Conservation (phyloP, 129 eudicot genomes). For the Tanacetum coccineum region DNA sequence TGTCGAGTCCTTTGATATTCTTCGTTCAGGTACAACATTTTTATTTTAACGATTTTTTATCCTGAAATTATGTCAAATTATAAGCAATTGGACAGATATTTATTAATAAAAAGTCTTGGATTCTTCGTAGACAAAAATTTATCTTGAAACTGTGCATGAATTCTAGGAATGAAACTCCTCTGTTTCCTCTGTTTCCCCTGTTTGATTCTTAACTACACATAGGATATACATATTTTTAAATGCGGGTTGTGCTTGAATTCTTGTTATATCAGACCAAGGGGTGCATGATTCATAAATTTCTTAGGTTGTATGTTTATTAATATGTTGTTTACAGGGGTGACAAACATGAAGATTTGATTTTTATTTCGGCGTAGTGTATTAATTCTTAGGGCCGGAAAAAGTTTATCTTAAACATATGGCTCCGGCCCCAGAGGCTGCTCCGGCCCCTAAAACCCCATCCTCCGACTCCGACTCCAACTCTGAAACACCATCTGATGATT, state of each 20-base stretch:
- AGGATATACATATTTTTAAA: neutral
- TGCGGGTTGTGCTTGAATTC: neutral
- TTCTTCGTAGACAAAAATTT: constrained; percentile 1
- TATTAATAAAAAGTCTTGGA: constrained; percentile 8
- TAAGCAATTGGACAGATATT: constrained; percentile 1
- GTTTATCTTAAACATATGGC: constrained; percentile 35
- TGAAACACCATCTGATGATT: constrained; percentile 20
- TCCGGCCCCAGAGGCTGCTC: constrained; percentile 44
- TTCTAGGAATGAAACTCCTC: neutral
- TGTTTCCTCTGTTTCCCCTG: constrained; percentile 2
- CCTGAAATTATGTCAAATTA: constrained; percentile 12
- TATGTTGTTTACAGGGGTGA: constrained; percentile 25
- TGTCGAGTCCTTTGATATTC: constrained; percentile 25
- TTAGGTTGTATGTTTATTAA: constrained; percentile 12
- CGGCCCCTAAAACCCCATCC: constrained; percentile 28
- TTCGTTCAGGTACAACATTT: constrained; percentile 34
- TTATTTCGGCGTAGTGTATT: constrained; percentile 30
- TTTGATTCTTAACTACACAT: neutral
- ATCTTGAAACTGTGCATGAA: neutral
- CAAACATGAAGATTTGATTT: constrained; percentile 33
- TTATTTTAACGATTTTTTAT: neutral
- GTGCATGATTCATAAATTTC: neutral
- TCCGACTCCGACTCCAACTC: constrained; percentile 16
- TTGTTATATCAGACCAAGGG: neutral
- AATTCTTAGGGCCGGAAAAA: constrained; percentile 43